phyloP scores from a whole-genome alignment of 176 grass and related monocot species.

The Oryza punctata region DNA sequence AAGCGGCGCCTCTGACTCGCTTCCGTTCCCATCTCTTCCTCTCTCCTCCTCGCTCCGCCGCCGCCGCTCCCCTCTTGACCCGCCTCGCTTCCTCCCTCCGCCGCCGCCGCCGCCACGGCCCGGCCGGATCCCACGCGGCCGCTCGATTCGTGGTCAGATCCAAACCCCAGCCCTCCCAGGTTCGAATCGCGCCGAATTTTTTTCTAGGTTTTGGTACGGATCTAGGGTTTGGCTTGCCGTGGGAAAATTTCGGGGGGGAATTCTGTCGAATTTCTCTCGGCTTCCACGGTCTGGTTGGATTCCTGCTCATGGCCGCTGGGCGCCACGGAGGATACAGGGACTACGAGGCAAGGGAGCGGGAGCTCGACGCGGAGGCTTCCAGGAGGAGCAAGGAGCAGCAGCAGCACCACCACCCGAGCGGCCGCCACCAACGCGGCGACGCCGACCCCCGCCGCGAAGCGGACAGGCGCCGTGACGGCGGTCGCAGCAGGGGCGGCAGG shows the following conservation, averaged over 20 bases:
- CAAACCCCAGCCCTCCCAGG: not conserved
- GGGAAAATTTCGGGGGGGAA: not conserved
- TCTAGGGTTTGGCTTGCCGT: conserved; percentile 56
- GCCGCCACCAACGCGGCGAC: conserved; percentile 33
- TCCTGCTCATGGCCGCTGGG: conserved; percentile 48
- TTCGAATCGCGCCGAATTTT: conserved; percentile 28
- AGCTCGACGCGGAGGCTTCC: conserved; percentile 49
- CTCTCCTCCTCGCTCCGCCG: not conserved
- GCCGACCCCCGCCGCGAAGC: conserved; percentile 8
- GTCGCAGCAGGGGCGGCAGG: conserved; percentile 39
- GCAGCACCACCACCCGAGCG: not conserved
- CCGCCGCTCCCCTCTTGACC: conserved; percentile 1
- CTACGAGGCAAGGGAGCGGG: conserved; percentile 63
- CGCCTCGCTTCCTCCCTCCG: not conserved
- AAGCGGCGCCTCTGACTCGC: conserved; percentile 51
- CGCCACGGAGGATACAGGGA: conserved; percentile 58
- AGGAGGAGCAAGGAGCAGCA: conserved; percentile 48
- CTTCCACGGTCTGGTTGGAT: conserved; percentile 24
- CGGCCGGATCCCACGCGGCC: not conserved
- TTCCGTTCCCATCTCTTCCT: conserved; percentile 34
- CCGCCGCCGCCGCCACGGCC: conserved; percentile 10
- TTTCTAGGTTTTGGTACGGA: conserved; percentile 53
- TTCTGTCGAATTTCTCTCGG: conserved; percentile 18
- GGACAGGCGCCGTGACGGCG: conserved; percentile 37
- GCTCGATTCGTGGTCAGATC: conserved; percentile 41